phyloP scores from a whole-genome alignment of 1,284 basidiomycete species.

The Laetiporus sulphureus region DNA sequence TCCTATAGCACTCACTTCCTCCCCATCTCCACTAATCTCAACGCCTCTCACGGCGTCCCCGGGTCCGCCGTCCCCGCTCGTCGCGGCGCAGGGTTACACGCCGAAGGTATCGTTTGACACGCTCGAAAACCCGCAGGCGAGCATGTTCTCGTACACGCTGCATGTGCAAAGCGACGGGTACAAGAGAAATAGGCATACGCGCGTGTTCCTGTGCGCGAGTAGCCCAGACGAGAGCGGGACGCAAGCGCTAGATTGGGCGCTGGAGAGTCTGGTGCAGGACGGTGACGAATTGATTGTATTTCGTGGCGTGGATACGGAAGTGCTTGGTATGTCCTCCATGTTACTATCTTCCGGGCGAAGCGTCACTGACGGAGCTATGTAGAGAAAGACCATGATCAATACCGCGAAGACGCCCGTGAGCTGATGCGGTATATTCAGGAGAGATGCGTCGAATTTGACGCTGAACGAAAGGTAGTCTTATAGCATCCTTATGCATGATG shows the following conservation, averaged over 20 bases:
- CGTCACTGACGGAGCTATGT: background rate
- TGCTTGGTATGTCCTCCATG: slow-evolving; percentile 44
- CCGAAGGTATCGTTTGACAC: slow-evolving; percentile 78
- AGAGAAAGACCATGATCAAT: slow-evolving; percentile 78
- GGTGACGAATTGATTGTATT: slow-evolving; percentile 94
- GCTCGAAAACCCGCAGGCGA: slow-evolving; percentile 33
- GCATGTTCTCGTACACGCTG: slow-evolving; percentile 55
- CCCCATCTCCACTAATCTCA: slow-evolving; percentile 3
- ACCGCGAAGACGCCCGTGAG: slow-evolving; percentile 83
- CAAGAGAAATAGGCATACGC: slow-evolving; percentile 69
- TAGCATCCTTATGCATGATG: background rate
- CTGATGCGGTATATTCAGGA: slow-evolving; percentile 80
- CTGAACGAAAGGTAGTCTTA: slow-evolving; percentile 60
- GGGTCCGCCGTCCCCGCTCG: slow-evolving; percentile 14
- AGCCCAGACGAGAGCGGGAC: slow-evolving; percentile 84
- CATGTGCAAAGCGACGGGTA: slow-evolving; percentile 85
- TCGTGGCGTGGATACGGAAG: slow-evolving; percentile 83
- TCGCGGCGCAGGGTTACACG: slow-evolving; percentile 51
- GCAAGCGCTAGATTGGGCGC: slow-evolving; percentile 84
- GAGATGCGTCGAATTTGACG: slow-evolving; percentile 76
- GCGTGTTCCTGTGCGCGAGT: slow-evolving; percentile 88
- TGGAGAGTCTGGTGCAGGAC: slow-evolving; percentile 85
- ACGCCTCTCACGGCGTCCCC: slow-evolving; percentile 10
- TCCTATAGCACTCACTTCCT: slow-evolving; percentile 3
- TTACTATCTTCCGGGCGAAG: slow-evolving; percentile 1